Evolutionary conservation across 768 basidiomycete species (phyloP), one percentile per base, ranked within the genome.

Genomic region (Galerina sulciceps): DNA sequence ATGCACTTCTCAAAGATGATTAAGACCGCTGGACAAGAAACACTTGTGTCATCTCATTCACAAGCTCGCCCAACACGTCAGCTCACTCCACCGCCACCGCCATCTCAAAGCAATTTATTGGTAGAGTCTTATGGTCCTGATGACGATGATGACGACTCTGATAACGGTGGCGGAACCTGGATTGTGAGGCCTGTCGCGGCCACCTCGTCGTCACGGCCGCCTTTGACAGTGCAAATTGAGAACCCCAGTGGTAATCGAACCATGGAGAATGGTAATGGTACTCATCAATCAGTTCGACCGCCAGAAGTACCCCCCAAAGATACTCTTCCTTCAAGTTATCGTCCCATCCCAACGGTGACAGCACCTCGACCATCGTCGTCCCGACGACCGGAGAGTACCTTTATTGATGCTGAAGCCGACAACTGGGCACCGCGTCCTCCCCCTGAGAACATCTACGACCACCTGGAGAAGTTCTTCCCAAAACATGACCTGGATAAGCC

Each of bases 401-500:
- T 93, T 62, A 85, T 82, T 13, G 80, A 83, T 60, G 79, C 77
- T 51, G 78, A 82, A 60, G 88, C 86, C 64, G 81, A 83, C 55
- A 89, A 90, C 18, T 97, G 94, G 95, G 91, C 92, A 37, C 87
- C 89, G 59, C 91, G 95, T 66, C 96, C 96, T 26, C 86, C 88
- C 44, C 87, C 95, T 0, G 97, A 99, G 75, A 91, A 92, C 64
- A 90, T 99, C 43, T 94, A 94, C 69, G 91, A 98, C 42, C 87
- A 91, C 55, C 81, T 99, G 8, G 93, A 98, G 65, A 88, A 90
- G 60, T 98, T 93, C 79, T 99, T 99, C 82, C 96, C 96, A 0
- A 89, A 91, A 63, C 93, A 97, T 69, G 95, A 98, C 68, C 85
- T 99, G 47, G 97, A 99, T 73, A 91, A 94, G 69, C 95, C 96